phyloP scores from a whole-genome alignment of 441 rosid species.

The Corymbia citriodora region DNA sequence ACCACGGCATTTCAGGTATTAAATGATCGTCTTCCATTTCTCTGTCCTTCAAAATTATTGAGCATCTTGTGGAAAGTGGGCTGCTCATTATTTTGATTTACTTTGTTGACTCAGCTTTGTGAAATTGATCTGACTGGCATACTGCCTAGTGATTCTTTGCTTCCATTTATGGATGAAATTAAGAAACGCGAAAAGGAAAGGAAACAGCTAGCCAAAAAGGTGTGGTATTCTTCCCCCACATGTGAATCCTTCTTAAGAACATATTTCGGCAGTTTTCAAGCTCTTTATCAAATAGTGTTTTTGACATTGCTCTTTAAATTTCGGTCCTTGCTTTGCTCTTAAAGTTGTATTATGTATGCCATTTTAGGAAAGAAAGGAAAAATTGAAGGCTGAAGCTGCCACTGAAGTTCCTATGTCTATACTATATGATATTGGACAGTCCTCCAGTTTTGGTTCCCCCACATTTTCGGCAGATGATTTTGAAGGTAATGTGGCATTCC shows the following conservation, averaged over 20 bases:
- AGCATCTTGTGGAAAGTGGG: neutral
- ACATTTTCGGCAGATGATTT: constrained; percentile 81
- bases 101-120: constrained; percentile 58
- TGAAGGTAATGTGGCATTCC: constrained; percentile 46
- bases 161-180: constrained; percentile 86
- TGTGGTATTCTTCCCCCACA: constrained; percentile 1
- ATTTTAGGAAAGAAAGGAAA: constrained; percentile 67
- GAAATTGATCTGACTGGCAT: constrained; percentile 76
- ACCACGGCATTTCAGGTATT: constrained; percentile 80
- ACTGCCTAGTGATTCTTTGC: constrained; percentile 56
- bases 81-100: neutral
- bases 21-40: neutral
- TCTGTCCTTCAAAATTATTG: neutral
- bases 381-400: constrained; percentile 69
- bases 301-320: neutral
- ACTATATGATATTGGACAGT: constrained; percentile 30
- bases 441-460: constrained; percentile 34
- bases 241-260: neutral
- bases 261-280: neutral
- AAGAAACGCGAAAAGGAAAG: constrained; percentile 82
- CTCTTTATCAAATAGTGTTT: neutral
- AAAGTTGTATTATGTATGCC: constrained; percentile 16
- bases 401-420: constrained; percentile 39
- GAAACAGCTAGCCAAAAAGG: constrained; percentile 77
- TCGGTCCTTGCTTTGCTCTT: neutral